These are phyloP conservation scores for Pythium phragmitis DNA, from an alignment of 352 stramenopile genomes.

Conservation along the genomic window DNA sequence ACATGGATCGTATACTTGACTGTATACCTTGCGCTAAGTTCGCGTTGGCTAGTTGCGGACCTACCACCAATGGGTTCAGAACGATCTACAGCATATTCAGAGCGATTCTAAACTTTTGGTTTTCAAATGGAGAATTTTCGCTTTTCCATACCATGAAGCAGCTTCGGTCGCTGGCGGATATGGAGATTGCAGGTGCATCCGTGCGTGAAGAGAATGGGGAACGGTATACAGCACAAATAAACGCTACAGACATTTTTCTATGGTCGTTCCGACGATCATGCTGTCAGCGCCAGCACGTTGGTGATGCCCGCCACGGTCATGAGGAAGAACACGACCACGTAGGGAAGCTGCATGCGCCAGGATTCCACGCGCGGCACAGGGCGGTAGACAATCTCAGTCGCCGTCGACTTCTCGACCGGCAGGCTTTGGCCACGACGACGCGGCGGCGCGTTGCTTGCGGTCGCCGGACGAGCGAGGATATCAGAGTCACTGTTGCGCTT, in stretches of 20 bases:
- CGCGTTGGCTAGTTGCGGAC: too few relatives aligned
- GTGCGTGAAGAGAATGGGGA: not conserved
- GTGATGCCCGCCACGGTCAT: conserved; percentile 33
- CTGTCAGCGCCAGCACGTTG: conserved; percentile 18
- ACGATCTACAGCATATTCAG: too few relatives aligned
- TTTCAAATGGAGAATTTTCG: not conserved
- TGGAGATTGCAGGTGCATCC: not conserved
- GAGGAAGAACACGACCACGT: conserved; percentile 33
- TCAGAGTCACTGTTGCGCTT: conserved; percentile 14
- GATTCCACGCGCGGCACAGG: conserved; percentile 13
- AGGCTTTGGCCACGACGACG: conserved; percentile 9
- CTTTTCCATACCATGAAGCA: not conserved
- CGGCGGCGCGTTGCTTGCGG: not conserved
- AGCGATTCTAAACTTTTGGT: not conserved
- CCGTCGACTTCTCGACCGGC: not conserved
- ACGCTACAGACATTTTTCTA: not conserved
- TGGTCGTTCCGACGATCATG: not conserved
- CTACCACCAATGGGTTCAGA: too few relatives aligned
- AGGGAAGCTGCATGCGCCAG: conserved; percentile 34
- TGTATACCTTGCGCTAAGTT: too few relatives aligned
- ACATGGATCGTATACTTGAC: not conserved
- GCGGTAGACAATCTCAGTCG: not conserved
- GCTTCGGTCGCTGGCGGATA: conserved; percentile 12
- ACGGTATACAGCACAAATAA: not conserved
- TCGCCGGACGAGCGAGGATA: not conserved